Evolutionary conservation across 1,284 basidiomycete species (phyloP).

Genomic region (Cryptococcus jaspeensis): DNA sequence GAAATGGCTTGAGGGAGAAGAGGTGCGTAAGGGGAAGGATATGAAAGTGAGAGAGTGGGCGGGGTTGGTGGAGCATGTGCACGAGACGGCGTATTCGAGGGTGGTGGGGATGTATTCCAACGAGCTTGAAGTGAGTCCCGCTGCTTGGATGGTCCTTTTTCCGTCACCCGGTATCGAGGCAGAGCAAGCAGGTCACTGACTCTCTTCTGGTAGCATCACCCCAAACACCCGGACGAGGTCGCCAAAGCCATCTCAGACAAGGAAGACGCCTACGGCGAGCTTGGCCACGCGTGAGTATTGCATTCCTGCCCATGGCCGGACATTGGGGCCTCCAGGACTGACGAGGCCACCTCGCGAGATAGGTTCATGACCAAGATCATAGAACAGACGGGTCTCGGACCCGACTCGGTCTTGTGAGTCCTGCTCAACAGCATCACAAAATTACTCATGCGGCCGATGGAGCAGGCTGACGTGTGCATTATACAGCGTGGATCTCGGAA

Average conservation of each 20-base stretch:
- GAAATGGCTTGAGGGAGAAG: slow-evolving; percentile 19
- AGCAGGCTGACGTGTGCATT: slow-evolving; percentile 20
- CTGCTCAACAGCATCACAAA: too few relatives aligned
- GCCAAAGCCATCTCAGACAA: slow-evolving; percentile 41
- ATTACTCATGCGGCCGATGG: too few relatives aligned
- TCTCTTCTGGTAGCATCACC: slow-evolving; percentile 41
- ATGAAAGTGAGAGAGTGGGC: slow-evolving; percentile 52
- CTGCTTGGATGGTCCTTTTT: not conserved
- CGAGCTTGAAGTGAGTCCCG: slow-evolving; percentile 47
- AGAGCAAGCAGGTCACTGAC: slow-evolving; percentile 9
- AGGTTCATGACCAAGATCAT: slow-evolving; percentile 50
- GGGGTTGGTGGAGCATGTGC: slow-evolving; percentile 49
- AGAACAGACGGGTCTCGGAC: slow-evolving; percentile 41
- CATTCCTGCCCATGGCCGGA: not conserved
- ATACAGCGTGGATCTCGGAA: slow-evolving; percentile 57
- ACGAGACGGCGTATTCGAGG: slow-evolving; percentile 58
- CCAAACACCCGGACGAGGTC: slow-evolving; percentile 46
- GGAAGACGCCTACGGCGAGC: slow-evolving; percentile 50
- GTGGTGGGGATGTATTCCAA: slow-evolving; percentile 55
- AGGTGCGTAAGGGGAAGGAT: slow-evolving; percentile 16
- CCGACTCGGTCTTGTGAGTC: slow-evolving; percentile 44
- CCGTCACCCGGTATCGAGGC: too few relatives aligned
- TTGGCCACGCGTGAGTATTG: slow-evolving; percentile 40
- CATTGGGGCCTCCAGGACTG: slow-evolving; percentile 1
- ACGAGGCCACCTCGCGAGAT: not conserved